A percentile compares a stretch with the other conserved stretches of the same genome.
Conservation (phyloP, 768 basidiomycete species). For the Kwoniella pini region DNA sequence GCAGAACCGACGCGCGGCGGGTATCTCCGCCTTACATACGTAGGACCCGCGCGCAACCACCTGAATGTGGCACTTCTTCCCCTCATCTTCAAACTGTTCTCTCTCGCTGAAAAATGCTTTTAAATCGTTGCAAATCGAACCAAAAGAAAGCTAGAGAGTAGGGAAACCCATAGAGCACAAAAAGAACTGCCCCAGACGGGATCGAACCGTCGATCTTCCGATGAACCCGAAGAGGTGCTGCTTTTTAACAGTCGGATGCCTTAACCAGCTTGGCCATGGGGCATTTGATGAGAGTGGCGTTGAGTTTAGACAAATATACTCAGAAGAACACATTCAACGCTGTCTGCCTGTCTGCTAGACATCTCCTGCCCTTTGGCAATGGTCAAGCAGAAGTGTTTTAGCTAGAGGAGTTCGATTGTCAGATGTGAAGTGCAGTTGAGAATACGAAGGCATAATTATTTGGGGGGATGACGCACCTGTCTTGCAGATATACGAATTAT, state of each 20-base stretch:
- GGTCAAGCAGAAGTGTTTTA: too few species aligned
- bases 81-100: not conserved
- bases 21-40: too few species aligned
- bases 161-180: not conserved
- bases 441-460: too few species aligned
- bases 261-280: slow-evolving; percentile 20
- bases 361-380: too few species aligned
- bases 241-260: slow-evolving; percentile 18
- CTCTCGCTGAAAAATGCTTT: not conserved
- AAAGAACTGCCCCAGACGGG: slow-evolving; percentile 9
- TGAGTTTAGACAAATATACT: too few species aligned
- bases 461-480: too few species aligned
- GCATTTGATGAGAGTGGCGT: slow-evolving; percentile 10
- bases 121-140: not conserved
- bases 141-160: not conserved
- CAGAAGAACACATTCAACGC: too few species aligned
- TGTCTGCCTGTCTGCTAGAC: too few species aligned
- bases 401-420: too few species aligned
- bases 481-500: too few species aligned
- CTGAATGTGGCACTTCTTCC: not conserved
- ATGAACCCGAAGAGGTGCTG: not conserved
- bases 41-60: not conserved
- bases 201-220: slow-evolving; percentile 15
- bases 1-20: too few species aligned
- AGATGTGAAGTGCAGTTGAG: too few species aligned